Conservation (phyloP, 176 grass and related monocot genomes). For the Paspalum notatum region DNA sequence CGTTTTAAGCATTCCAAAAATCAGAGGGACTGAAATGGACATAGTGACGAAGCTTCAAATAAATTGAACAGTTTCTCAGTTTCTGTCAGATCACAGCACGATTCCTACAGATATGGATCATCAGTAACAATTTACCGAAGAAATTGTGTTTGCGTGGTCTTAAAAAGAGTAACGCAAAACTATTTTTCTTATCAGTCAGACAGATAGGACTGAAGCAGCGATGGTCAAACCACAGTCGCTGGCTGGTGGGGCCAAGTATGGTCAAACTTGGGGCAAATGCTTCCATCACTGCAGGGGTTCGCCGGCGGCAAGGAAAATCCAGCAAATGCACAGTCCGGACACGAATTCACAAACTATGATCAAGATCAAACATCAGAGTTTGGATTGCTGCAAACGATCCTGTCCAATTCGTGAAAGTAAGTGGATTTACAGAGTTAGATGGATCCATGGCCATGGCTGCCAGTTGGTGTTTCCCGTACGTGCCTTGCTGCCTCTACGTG, state of each 20-base stretch:
- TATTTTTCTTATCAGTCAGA: too few relatives aligned
- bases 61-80: too few relatives aligned
- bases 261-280: background rate
- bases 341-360: background rate
- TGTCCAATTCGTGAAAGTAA: conserved; percentile 1
- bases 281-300: background rate
- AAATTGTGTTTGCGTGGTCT: background rate
- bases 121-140: background rate
- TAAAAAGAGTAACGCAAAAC: too few relatives aligned
- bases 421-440: conserved; percentile 50
- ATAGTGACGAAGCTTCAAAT: background rate
- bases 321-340: too few relatives aligned
- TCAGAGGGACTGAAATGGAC: background rate
- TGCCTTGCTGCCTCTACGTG: conserved; percentile 31
- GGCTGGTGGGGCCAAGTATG: background rate
- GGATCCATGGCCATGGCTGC: conserved; percentile 8
- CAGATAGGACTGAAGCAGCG: too few relatives aligned
- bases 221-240: background rate
- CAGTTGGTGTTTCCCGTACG: background rate
- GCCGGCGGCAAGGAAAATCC: background rate
- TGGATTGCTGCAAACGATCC: background rate
- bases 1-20: background rate
- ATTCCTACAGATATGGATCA: background rate
- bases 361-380: background rate
- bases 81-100: background rate